Evolutionary conservation across 495 filamentous ascomycete species (phyloP).

Genomic region (Massariosphaeria phaeospora): DNA sequence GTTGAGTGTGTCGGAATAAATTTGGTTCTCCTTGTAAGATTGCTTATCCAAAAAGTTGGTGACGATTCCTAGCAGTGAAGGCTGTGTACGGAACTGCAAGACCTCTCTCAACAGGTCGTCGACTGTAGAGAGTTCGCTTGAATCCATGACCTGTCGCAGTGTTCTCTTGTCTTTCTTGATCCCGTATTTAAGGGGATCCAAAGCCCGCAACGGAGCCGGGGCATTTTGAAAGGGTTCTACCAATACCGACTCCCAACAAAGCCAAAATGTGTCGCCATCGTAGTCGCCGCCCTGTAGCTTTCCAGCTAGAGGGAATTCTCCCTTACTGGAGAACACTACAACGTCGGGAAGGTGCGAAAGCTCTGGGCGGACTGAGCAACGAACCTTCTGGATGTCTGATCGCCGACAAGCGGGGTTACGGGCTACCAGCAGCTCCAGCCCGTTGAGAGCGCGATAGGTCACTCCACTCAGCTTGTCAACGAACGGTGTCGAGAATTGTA

Average conservation of each 20-base stretch:
- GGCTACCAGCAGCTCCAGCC: conserved; percentile 77
- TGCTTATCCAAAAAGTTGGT: conserved; percentile 69
- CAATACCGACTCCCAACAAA: conserved; percentile 80
- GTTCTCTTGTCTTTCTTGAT: conserved; percentile 55
- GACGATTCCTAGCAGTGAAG: conserved; percentile 65
- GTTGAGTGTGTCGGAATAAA: conserved; percentile 52
- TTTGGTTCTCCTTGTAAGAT: conserved; percentile 57
- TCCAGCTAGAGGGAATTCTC: conserved; percentile 64
- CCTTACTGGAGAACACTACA: conserved; percentile 74
- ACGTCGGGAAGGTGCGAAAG: conserved; percentile 77
- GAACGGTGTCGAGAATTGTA: conserved; percentile 70
- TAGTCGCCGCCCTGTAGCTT: conserved; percentile 92
- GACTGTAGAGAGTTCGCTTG: conserved; percentile 4
- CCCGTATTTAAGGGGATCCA: conserved; percentile 51
- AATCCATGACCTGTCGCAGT: conserved; percentile 44
- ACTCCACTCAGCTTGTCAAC: conserved; percentile 50
- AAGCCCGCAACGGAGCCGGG: conserved; percentile 46
- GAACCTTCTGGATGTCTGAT: conserved; percentile 75
- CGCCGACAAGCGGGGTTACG: conserved; percentile 73
- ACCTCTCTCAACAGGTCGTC: conserved; percentile 49
- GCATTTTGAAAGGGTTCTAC: conserved; percentile 73
- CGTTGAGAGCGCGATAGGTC: conserved; percentile 57
- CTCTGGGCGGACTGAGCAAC: conserved; percentile 58
- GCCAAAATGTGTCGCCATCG: conserved; percentile 77
- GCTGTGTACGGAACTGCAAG: conserved; percentile 62